These are phyloP conservation scores for Keqinozyma sinolaborantium DNA, from an alignment of 1,139 yeast genomes.

Conservation along the genomic window DNA sequence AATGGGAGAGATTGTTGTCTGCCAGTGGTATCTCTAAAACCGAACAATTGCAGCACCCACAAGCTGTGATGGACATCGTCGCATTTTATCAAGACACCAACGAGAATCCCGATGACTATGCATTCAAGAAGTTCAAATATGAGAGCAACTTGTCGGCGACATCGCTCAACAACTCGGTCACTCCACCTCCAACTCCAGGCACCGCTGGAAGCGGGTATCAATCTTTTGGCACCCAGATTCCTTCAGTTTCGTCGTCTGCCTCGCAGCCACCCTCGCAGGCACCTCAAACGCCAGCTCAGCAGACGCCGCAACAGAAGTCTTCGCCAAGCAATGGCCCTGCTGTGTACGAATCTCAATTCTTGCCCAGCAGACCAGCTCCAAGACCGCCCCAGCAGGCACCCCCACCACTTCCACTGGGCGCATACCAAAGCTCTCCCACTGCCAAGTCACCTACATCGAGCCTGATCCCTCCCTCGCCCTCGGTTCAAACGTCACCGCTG, in stretches of 20 bases:
- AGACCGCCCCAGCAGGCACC: slow-evolving; percentile 34
- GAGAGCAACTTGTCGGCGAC: slow-evolving; percentile 20
- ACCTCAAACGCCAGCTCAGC: slow-evolving; percentile 7
- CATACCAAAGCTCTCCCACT: slow-evolving; percentile 7
- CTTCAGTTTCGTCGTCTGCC: slow-evolving; percentile 1
- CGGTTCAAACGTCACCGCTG: slow-evolving; percentile 12
- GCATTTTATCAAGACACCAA: slow-evolving; percentile 76
- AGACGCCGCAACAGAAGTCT: slow-evolving; percentile 5
- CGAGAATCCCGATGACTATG: slow-evolving; percentile 63
- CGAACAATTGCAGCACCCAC: slow-evolving; percentile 89
- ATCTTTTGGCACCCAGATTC: not conserved
- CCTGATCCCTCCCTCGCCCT: slow-evolving; percentile 9
- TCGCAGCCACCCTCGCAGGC: slow-evolving; percentile 9
- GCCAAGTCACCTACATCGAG: slow-evolving; percentile 2
- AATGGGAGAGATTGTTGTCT: slow-evolving; percentile 81
- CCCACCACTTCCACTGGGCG: slow-evolving; percentile 5
- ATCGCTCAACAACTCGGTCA: slow-evolving; percentile 19
- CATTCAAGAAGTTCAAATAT: slow-evolving; percentile 68
- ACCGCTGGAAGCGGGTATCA: slow-evolving; percentile 5
- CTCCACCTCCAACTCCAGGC: slow-evolving; percentile 27
- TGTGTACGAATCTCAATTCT: slow-evolving; percentile 41
- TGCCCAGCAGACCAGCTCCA: slow-evolving; percentile 71
- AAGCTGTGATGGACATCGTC: slow-evolving; percentile 90
- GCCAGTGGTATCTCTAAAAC: slow-evolving; percentile 83
- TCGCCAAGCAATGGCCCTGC: slow-evolving; percentile 4